Conservation (phyloP, 805 yeast genomes). For the Yamadazyma olivae region DNA sequence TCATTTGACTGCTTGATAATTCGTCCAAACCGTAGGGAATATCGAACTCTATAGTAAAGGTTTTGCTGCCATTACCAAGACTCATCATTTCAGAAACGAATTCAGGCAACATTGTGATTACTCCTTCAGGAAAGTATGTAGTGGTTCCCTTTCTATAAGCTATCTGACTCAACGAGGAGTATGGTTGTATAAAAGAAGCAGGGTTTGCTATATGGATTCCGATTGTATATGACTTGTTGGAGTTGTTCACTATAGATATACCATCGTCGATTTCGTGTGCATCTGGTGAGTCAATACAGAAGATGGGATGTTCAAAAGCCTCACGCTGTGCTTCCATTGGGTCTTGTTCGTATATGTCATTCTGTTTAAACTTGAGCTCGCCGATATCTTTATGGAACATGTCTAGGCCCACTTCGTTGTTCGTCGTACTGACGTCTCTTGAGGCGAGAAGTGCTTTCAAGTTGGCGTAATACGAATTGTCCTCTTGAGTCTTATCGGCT, state of each 20-base stretch:
- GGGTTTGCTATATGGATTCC: slow-evolving; percentile 89
- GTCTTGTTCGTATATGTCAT: slow-evolving; percentile 27
- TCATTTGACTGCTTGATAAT: slow-evolving; percentile 9
- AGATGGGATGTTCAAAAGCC: slow-evolving; percentile 54
- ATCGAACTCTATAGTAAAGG: slow-evolving; percentile 36
- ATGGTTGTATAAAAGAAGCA: slow-evolving; percentile 53
- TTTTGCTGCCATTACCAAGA: slow-evolving; percentile 47
- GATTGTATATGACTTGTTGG: slow-evolving; percentile 37
- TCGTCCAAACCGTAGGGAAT: slow-evolving; percentile 9
- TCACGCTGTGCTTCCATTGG: slow-evolving; percentile 28
- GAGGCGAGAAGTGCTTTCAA: no score
- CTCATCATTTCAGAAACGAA: slow-evolving; percentile 50
- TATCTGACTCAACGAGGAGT: slow-evolving; percentile 42
- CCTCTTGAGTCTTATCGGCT: slow-evolving; percentile 1
- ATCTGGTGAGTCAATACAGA: slow-evolving; percentile 75
- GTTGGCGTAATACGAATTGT: slow-evolving; percentile 4
- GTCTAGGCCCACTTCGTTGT: neutral
- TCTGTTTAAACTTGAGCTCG: slow-evolving; percentile 1
- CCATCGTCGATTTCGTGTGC: slow-evolving; percentile 97
- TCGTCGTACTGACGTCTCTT: neutral
- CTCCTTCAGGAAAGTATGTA: slow-evolving; percentile 66
- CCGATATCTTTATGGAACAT: neutral
- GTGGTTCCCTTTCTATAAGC: slow-evolving; percentile 67
- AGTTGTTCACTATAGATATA: slow-evolving; percentile 50
- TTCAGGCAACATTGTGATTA: slow-evolving; percentile 68